phyloP scores from a whole-genome alignment of 1,284 basidiomycete genomes.

The Ustilago bromivora region DNA sequence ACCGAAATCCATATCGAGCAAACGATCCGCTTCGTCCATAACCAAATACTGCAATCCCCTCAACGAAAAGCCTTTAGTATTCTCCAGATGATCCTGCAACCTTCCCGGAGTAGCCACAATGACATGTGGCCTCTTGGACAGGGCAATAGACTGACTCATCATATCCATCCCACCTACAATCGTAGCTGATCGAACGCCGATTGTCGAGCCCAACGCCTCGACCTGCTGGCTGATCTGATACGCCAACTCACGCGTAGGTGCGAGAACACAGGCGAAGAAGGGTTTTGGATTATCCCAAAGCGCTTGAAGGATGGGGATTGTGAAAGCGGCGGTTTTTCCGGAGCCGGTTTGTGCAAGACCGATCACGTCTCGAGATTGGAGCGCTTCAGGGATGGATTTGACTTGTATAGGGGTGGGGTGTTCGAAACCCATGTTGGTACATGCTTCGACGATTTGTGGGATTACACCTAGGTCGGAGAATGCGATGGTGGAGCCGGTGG shows the following conservation, averaged over 20 bases:
- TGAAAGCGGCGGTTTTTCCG: conserved; percentile 98
- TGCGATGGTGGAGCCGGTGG: conserved; percentile 60
- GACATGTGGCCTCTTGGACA: conserved; percentile 84
- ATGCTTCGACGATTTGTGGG: conserved; percentile 86
- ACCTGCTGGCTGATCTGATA: conserved; percentile 98
- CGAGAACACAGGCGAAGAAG: conserved; percentile 91
- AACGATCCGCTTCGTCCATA: conserved; percentile 94
- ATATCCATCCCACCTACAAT: conserved; percentile 96
- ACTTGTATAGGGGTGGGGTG: conserved; percentile 92
- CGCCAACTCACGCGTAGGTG: conserved; percentile 96
- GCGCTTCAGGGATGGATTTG: conserved; percentile 87
- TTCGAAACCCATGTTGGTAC: conserved; percentile 85
- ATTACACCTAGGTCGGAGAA: conserved; percentile 83
- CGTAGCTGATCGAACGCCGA: conserved; percentile 84
- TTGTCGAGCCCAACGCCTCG: conserved; percentile 83
- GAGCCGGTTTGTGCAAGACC: conserved; percentile 97
- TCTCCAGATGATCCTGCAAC: conserved; percentile 93
- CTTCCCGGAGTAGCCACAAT: conserved; percentile 98
- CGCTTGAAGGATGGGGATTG: conserved; percentile 93
- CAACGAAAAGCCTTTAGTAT: conserved; percentile 96
- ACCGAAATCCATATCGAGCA: conserved; percentile 98
- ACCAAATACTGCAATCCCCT: conserved; percentile 90
- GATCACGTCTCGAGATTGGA: conserved; percentile 93
- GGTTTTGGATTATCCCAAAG: conserved; percentile 96
- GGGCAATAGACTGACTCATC: conserved; percentile 90